Percentiles rank a stretch among this genome's conserved stretches.
Conservation (phyloP, 1,139 yeast species). For the Zygosaccharomyces sapae region DNA sequence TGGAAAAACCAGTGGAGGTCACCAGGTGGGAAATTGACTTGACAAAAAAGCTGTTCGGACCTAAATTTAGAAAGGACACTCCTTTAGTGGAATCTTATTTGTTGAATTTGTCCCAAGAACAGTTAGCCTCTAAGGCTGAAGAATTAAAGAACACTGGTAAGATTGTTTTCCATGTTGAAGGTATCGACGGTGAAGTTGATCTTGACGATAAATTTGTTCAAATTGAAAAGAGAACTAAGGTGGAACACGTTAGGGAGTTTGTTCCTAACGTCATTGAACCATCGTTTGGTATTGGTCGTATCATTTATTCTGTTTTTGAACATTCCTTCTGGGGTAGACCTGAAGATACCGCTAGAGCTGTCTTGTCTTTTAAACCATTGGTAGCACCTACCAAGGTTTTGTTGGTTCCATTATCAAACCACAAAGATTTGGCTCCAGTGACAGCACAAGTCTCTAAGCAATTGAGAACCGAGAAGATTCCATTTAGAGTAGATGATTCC, state of each 20-base stretch:
- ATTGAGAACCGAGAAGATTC: conserved; percentile 77
- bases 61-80: conserved; percentile 94
- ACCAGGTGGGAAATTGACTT: conserved; percentile 80
- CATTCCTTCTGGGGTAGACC: conserved; percentile 95
- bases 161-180: conserved; percentile 59
- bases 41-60: conserved; percentile 95
- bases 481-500: conserved; percentile 95
- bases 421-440: conserved; percentile 74
- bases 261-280: conserved; percentile 99
- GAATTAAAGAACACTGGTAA: conserved; percentile 62
- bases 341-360: conserved; percentile 86
- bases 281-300: conserved; percentile 98
- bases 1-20: conserved; percentile 77
- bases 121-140: conserved; percentile 69
- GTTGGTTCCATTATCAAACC: conserved; percentile 87
- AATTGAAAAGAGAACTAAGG: conserved; percentile 73
- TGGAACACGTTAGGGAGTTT: conserved; percentile 90
- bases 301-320: conserved; percentile 87
- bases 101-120: conserved; percentile 72
- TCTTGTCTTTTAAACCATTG: conserved; percentile 86
- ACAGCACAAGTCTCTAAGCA: conserved; percentile 62
- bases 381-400: conserved; percentile 98
- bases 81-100: conserved; percentile 85
- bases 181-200: conserved; percentile 61
- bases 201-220: conserved; percentile 66